phyloP scores from a whole-genome alignment of 495 filamentous ascomycete genomes.

The Neurospora sp. region DNA sequence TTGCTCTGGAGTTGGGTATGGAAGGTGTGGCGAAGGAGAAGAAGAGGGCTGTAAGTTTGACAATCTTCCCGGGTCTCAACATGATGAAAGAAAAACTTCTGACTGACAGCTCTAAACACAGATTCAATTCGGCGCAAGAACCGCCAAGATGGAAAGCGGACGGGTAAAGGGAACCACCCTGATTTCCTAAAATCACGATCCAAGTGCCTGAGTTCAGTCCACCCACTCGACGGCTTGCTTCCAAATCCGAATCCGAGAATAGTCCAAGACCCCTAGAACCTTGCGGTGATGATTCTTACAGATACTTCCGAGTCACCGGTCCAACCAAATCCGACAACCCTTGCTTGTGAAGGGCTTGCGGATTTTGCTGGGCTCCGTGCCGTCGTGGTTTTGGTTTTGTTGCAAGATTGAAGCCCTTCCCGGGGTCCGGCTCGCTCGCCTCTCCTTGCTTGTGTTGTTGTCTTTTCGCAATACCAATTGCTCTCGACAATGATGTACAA shows the following conservation, averaged over 20 bases:
- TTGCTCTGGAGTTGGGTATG: conserved; percentile 70
- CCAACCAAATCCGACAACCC: conserved; percentile 8
- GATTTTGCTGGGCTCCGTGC: conserved; percentile 2
- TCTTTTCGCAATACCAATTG: background rate
- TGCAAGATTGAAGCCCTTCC: conserved; percentile 15
- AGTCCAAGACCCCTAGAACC: background rate
- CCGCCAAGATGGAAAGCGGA: conserved; percentile 74
- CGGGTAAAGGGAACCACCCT: conserved; percentile 57
- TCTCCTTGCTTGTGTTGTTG: conserved; percentile 7
- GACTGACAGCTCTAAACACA: conserved; percentile 2
- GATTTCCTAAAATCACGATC: conserved; percentile 20
- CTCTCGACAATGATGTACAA: conserved; percentile 29
- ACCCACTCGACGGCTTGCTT: background rate
- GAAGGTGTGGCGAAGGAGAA: conserved; percentile 62
- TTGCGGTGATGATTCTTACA: conserved; percentile 48
- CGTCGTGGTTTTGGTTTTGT: conserved; percentile 17
- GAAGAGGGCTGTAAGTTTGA: conserved; percentile 63
- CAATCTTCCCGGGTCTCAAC: background rate
- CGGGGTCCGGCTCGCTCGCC: background rate
- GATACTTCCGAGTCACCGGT: conserved; percentile 49
- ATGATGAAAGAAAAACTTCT: background rate
- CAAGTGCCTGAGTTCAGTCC: conserved; percentile 1
- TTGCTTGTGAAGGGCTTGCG: background rate
- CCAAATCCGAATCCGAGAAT: background rate
- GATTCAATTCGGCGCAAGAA: conserved; percentile 80